These are phyloP conservation scores for Cercospora sojina DNA, from an alignment of 2,329 filamentous ascomycete species.

Conservation along the genomic window DNA sequence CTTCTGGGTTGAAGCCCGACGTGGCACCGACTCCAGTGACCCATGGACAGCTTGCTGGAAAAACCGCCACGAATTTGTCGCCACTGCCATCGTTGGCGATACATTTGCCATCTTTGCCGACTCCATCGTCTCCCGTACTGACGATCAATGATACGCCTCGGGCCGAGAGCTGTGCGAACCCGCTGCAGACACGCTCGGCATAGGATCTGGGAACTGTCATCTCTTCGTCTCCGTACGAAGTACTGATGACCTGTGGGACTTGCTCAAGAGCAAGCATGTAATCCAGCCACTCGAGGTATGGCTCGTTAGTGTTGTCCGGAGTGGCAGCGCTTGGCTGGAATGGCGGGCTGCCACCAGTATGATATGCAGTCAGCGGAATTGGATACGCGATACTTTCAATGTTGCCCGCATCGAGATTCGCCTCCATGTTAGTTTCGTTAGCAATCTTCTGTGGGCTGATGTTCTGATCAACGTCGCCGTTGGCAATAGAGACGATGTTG, in stretches of 20 bases:
- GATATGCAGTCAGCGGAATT: conserved; percentile 58
- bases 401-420: conserved; percentile 64
- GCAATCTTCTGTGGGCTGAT: conserved; percentile 38
- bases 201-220: conserved; percentile 62
- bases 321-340: conserved; percentile 51
- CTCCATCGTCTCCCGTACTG: conserved; percentile 61
- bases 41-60: conserved; percentile 51
- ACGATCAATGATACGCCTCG: conserved; percentile 66
- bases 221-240: conserved; percentile 67
- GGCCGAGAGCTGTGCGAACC: conserved; percentile 65
- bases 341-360: conserved; percentile 58
- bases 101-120: conserved; percentile 51
- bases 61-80: conserved; percentile 46
- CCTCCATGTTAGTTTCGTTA: conserved; percentile 48
- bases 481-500: conserved; percentile 57
- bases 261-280: conserved; percentile 56
- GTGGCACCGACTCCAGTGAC: conserved; percentile 52
- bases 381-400: conserved; percentile 57
- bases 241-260: conserved; percentile 62
- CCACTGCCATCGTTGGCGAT: conserved; percentile 49
- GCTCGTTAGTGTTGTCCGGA: conserved; percentile 62
- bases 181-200: conserved; percentile 58
- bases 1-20: conserved; percentile 44
- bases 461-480: conserved; percentile 52
- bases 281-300: conserved; percentile 63